Conservation (phyloP, 1,284 basidiomycete genomes). For the Leccinum proximum region DNA sequence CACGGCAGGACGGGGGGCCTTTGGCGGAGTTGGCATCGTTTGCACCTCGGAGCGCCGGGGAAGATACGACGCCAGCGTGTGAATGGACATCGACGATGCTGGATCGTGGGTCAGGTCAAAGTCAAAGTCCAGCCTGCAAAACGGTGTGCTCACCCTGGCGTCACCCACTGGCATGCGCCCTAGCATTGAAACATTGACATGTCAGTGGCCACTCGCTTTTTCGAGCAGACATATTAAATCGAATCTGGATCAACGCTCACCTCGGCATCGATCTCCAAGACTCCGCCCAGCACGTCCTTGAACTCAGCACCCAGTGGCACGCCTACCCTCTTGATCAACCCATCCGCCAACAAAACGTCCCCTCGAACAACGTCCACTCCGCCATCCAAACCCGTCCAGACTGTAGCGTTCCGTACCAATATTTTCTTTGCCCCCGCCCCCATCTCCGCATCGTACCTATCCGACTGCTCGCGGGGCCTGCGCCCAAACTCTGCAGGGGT, state of each 20-base stretch:
- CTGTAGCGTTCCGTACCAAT: slow-evolving; percentile 69
- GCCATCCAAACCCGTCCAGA: slow-evolving; percentile 76
- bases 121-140: background rate
- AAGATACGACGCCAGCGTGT: slow-evolving; percentile 52
- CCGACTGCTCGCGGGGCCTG: slow-evolving; percentile 50
- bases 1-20: slow-evolving; percentile 38
- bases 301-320: background rate
- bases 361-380: slow-evolving; percentile 60
- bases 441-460: slow-evolving; percentile 58
- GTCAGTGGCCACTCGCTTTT: background rate
- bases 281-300: background rate
- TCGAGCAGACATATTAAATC: background rate
- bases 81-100: slow-evolving; percentile 59
- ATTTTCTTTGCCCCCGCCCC: slow-evolving; percentile 32
- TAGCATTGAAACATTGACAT: background rate
- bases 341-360: slow-evolving; percentile 51
- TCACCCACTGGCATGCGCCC: slow-evolving; percentile 41
- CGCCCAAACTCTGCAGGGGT: slow-evolving; percentile 46
- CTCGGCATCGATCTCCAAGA: slow-evolving; percentile 22
- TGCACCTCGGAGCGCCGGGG: slow-evolving; percentile 43
- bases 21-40: slow-evolving; percentile 39
- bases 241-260: slow-evolving; percentile 12
- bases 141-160: slow-evolving; percentile 35
- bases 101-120: background rate
- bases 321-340: slow-evolving; percentile 44